Percentiles rank a stretch among this genome's conserved stretches.
These are phyloP conservation scores for Zymoseptoria crescenta DNA, from an alignment of 2,329 filamentous ascomycete species.

Conservation along the genomic window DNA sequence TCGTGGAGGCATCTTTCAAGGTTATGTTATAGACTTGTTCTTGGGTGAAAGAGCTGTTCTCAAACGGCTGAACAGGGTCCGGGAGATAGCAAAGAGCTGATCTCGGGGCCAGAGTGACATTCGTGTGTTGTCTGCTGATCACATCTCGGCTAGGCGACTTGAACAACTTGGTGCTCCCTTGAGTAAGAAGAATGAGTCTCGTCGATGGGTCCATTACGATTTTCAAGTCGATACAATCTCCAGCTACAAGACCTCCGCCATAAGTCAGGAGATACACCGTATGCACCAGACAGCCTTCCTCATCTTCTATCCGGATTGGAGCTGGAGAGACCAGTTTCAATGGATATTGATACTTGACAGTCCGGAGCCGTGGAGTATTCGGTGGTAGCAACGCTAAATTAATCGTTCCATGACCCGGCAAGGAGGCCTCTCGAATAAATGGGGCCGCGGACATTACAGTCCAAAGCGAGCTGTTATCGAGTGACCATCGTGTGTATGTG, in stretches of 20 bases:
- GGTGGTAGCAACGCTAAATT: constrained; percentile 65
- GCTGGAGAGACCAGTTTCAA: constrained; percentile 84
- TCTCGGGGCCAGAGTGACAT: constrained; percentile 40
- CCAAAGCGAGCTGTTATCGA: constrained; percentile 13
- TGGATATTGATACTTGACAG: constrained; percentile 83
- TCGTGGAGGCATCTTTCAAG: constrained; percentile 4
- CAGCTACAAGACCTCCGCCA: constrained; percentile 83
- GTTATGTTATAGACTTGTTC: constrained; percentile 62
- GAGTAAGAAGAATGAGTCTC: constrained; percentile 53
- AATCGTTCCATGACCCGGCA: constrained; percentile 71
- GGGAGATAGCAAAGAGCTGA: constrained; percentile 61
- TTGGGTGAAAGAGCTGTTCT: constrained; percentile 75
- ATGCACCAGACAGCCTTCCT: constrained; percentile 49
- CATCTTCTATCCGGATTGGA: constrained; percentile 41
- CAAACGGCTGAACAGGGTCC: constrained; percentile 89
- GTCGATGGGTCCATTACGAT: constrained; percentile 58
- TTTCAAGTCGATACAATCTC: constrained; percentile 69
- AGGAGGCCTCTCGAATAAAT: constrained; percentile 65
- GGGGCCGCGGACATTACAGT: constrained; percentile 47
- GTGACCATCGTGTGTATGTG: constrained; percentile 8
- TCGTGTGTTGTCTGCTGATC: constrained; percentile 32
- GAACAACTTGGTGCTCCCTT: constrained; percentile 93
- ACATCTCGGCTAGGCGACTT: constrained; percentile 54
- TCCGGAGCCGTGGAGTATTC: constrained; percentile 61
- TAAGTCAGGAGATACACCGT: constrained; percentile 89